Percentiles rank a stretch among this genome's conserved stretches.
These are phyloP conservation scores for Starmerella geochares DNA, from an alignment of 805 yeast species.

Conservation along the genomic window DNA sequence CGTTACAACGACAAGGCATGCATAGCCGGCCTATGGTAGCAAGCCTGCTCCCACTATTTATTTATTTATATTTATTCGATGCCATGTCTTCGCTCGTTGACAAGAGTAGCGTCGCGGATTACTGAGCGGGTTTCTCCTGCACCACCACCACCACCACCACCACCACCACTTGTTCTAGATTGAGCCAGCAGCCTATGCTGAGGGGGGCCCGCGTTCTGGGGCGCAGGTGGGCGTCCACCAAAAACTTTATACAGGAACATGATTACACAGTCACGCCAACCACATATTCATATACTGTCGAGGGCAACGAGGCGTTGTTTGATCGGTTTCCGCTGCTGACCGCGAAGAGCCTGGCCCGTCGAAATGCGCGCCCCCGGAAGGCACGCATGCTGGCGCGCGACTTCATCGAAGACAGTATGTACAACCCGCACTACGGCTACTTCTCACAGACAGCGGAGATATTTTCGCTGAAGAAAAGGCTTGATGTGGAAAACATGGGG, in stretches of 20 bases:
- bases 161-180: no score
- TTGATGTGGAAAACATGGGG: slow-evolving; percentile 46
- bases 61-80: no score
- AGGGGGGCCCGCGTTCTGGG: background rate
- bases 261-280: slow-evolving; percentile 32
- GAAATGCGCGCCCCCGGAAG: slow-evolving; percentile 43
- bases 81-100: no score
- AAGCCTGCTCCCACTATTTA: background rate
- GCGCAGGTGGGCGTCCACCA: background rate
- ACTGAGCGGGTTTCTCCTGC: background rate
- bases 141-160: no score
- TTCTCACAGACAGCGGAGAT: slow-evolving; percentile 70
- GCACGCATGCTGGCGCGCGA: slow-evolving; percentile 67
- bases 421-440: slow-evolving; percentile 75
- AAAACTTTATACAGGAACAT: slow-evolving; percentile 26
- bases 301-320: slow-evolving; percentile 34
- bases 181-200: no score
- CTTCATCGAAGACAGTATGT: slow-evolving; percentile 74
- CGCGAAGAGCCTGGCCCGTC: slow-evolving; percentile 31
- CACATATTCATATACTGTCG: slow-evolving; percentile 31
- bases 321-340: slow-evolving; percentile 38
- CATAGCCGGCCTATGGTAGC: background rate
- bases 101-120: background rate
- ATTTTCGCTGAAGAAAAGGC: slow-evolving; percentile 47
- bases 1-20: background rate